These are phyloP conservation scores for Aspergillus sp. DNA, from an alignment of 2,329 filamentous ascomycete species.

Conservation along the genomic window DNA sequence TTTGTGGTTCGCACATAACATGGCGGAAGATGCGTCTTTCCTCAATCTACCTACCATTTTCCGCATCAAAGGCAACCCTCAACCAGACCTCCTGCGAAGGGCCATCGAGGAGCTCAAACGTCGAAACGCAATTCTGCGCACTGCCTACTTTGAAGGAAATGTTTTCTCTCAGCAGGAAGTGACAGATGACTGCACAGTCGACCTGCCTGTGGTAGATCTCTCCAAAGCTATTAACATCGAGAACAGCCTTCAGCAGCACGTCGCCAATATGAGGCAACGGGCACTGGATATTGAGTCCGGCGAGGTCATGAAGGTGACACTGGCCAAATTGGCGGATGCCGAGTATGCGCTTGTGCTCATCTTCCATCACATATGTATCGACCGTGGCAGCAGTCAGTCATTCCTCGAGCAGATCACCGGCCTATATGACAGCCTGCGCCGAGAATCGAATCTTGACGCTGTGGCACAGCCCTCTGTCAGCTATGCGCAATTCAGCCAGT, in stretches of 20 bases:
- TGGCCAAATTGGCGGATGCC: background rate
- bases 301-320: background rate
- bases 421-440: background rate
- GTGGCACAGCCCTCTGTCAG: background rate
- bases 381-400: background rate
- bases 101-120: background rate
- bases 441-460: background rate
- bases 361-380: constrained; percentile 4
- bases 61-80: background rate
- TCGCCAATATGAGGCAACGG: background rate
- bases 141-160: constrained; percentile 1
- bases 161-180: background rate
- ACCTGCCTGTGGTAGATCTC: background rate
- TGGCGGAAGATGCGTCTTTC: background rate
- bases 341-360: constrained; percentile 1
- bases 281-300: constrained; percentile 5
- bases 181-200: background rate
- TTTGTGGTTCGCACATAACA: constrained; percentile 1
- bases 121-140: background rate
- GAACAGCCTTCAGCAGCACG: background rate
- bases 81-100: background rate
- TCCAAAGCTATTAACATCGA: background rate
- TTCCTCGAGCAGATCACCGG: background rate
- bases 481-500: constrained; percentile 3
- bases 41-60: constrained; percentile 1